phyloP scores from a whole-genome alignment of 116 monocot species.

The Papilionanthe hybrid region DNA sequence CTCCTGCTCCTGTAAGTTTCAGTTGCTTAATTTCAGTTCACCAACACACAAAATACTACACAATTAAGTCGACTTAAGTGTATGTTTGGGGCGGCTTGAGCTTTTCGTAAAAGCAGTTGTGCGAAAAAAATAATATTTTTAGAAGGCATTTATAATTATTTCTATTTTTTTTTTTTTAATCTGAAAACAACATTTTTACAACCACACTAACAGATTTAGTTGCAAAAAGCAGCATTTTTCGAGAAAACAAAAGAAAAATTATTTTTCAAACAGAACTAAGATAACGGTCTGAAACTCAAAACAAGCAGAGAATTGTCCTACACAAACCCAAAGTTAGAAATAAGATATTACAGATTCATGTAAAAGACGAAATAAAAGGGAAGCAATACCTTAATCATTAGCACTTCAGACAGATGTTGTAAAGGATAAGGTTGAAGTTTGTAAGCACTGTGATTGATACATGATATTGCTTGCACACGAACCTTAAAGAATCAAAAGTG shows the following conservation, averaged over 20 bases:
- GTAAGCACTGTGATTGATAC: conserved; percentile 69
- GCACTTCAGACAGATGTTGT: conserved; percentile 41
- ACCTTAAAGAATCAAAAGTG: conserved; percentile 27
- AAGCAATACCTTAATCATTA: conserved; percentile 50
- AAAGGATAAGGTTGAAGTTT: conserved; percentile 84
- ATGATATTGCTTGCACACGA: conserved; percentile 59
- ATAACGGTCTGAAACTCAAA: too few relatives aligned
- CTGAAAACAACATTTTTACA: too few relatives aligned
- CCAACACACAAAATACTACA: neutral
- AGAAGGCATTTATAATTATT: too few relatives aligned
- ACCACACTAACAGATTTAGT: too few relatives aligned
- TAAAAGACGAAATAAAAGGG: neutral
- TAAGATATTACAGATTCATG: neutral
- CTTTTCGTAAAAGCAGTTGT: too few relatives aligned
- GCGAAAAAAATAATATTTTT: too few relatives aligned
- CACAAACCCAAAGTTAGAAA: neutral
- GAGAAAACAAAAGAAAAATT: too few relatives aligned
- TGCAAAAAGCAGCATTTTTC: too few relatives aligned
- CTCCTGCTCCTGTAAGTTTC: conserved; percentile 16
- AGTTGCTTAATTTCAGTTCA: neutral
- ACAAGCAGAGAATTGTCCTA: neutral
- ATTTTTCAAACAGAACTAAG: too few relatives aligned
- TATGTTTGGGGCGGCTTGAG: too few relatives aligned
- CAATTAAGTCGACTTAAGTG: neutral
- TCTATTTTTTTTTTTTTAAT: too few relatives aligned